These are phyloP conservation scores for Uronychia binucleata DNA, from an alignment of 73 alveolate species.

Conservation along the genomic window DNA sequence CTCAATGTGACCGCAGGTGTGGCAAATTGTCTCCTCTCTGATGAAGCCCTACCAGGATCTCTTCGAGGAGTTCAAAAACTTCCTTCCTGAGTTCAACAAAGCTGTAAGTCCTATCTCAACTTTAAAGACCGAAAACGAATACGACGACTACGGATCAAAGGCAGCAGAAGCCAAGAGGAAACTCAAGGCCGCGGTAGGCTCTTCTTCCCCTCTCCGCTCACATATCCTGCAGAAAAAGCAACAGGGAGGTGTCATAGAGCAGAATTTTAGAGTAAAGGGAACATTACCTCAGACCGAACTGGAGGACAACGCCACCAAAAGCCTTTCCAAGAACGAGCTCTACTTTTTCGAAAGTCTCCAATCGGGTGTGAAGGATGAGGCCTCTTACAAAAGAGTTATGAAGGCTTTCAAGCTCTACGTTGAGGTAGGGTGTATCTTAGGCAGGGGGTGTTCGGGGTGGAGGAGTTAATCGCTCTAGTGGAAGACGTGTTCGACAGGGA, in stretches of 20 bases:
- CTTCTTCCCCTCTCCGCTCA: neutral
- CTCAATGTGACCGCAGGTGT: neutral
- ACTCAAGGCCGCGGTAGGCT: neutral
- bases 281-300: neutral
- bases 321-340: neutral
- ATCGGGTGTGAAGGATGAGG: neutral
- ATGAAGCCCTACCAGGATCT: neutral
- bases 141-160: neutral
- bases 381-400: neutral
- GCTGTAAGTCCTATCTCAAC: neutral
- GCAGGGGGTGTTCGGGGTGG: slow-evolving; percentile 15
- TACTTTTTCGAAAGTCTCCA: neutral
- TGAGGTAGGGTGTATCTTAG: neutral
- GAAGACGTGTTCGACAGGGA: slow-evolving; percentile 10
- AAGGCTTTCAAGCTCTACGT: neutral
- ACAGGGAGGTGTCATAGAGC: neutral
- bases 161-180: neutral
- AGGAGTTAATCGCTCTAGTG: slow-evolving; percentile 1
- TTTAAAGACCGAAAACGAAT: neutral
- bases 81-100: slow-evolving; percentile 9
- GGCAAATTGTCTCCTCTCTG: neutral
- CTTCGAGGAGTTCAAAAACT: slow-evolving; percentile 16
- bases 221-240: neutral
- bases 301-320: neutral
- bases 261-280: neutral